phyloP scores from a whole-genome alignment of 2,329 filamentous ascomycete genomes.

The Ophiostoma ulmi region DNA sequence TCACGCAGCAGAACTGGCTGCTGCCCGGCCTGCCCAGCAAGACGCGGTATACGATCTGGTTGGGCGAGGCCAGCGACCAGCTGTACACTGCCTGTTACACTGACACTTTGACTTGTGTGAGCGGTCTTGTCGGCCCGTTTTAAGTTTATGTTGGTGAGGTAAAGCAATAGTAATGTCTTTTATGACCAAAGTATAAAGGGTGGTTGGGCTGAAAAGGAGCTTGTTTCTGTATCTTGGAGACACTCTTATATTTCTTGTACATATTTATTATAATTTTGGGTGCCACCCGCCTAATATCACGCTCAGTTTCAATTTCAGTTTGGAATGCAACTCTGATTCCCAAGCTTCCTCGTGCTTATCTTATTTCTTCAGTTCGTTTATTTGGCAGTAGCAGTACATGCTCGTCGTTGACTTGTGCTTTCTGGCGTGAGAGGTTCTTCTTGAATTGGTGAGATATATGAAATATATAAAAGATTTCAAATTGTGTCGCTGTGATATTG shows the following conservation, averaged over 20 bases:
- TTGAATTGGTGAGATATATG: background rate
- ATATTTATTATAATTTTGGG: constrained; percentile 3
- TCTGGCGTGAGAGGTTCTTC: background rate
- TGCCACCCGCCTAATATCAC: background rate
- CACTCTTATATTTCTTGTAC: background rate
- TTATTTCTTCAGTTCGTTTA: background rate
- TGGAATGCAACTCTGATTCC: too few species aligned
- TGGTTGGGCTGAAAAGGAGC: background rate
- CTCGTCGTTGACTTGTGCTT: background rate
- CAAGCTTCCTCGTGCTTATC: background rate
- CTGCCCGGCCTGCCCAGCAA: constrained; percentile 35
- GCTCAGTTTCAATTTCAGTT: background rate
- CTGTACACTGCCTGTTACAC: constrained; percentile 40
- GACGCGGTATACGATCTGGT: constrained; percentile 41
- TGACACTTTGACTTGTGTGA: constrained; percentile 37
- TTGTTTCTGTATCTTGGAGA: background rate
- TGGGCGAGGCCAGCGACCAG: constrained; percentile 42
- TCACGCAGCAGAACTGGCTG: constrained; percentile 45
- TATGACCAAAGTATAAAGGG: background rate
- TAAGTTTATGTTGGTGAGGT: background rate
- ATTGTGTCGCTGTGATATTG: constrained; percentile 9
- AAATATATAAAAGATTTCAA: background rate
- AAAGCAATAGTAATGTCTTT: background rate
- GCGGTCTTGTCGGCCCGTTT: constrained; percentile 33
- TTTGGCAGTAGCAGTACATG: background rate